Percentiles rank a stretch among this genome's conserved stretches.
Conservation (phyloP, 2,329 filamentous ascomycete species). For the Colletotrichum sidae region DNA sequence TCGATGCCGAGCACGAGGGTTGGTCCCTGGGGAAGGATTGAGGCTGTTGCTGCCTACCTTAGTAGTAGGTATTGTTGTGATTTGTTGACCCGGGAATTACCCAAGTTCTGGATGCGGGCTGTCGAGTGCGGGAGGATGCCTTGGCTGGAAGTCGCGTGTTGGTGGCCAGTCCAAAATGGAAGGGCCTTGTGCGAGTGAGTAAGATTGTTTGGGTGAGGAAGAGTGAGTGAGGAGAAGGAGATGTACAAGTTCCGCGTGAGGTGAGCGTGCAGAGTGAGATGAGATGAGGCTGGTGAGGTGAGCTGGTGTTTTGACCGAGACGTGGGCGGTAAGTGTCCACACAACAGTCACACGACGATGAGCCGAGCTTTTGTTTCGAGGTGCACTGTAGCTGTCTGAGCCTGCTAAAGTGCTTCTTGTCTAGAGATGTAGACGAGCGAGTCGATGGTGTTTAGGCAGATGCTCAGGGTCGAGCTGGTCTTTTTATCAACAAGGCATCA, state of each 20-base stretch:
- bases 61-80: constrained; percentile 9
- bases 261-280: constrained; percentile 6
- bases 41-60: neutral
- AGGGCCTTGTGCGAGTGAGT: too few relatives aligned
- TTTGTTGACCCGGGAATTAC: constrained; percentile 9
- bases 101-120: constrained; percentile 14
- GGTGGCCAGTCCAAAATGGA: neutral
- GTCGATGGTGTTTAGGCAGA: neutral
- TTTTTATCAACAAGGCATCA: constrained; percentile 3
- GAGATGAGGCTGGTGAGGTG: constrained; percentile 3
- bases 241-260: neutral
- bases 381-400: too few relatives aligned
- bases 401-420: neutral
- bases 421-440: neutral
- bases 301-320: neutral
- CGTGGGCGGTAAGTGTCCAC: neutral
- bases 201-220: too few relatives aligned
- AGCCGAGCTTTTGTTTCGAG: neutral
- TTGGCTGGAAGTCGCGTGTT: constrained; percentile 1
- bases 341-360: neutral
- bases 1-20: constrained; percentile 6
- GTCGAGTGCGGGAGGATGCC: constrained; percentile 6
- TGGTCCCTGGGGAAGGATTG: neutral
- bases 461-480: constrained; percentile 15
- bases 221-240: too few relatives aligned